Percentiles rank a stretch among this genome's conserved stretches.
Conservation (phyloP, 2,329 filamentous ascomycete species). For the Leptographium flavum region DNA sequence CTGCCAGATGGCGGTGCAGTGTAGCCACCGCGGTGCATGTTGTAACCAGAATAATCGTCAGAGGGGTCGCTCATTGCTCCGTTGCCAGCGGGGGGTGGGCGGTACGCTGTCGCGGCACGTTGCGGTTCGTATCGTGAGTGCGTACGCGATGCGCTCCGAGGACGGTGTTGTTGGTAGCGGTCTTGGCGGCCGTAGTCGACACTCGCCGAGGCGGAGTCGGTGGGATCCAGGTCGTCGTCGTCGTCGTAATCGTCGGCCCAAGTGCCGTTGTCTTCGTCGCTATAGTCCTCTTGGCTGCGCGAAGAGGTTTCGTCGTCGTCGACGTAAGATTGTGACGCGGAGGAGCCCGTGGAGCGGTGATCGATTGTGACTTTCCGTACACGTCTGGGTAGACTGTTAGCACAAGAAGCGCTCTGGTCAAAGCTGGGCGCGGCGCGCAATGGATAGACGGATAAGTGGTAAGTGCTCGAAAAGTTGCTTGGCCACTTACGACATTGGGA, state of each 20-base stretch:
- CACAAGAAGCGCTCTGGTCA: not conserved
- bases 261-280: constrained; percentile 11
- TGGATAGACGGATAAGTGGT: too few species aligned
- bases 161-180: constrained; percentile 21
- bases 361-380: constrained; percentile 3
- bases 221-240: constrained; percentile 37
- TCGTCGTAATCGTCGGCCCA: constrained; percentile 18
- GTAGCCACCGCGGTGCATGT: constrained; percentile 16
- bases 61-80: constrained; percentile 44
- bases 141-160: constrained; percentile 23
- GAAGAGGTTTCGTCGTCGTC: constrained; percentile 25
- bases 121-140: constrained; percentile 23
- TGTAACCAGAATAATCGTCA: constrained; percentile 55
- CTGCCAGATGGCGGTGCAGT: constrained; percentile 16
- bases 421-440: too few species aligned
- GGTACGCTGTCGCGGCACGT: constrained; percentile 14
- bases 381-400: constrained; percentile 1
- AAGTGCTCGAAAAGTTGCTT: too few species aligned
- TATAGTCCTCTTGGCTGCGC: constrained; percentile 17
- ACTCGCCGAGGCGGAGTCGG: constrained; percentile 41
- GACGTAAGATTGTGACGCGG: constrained; percentile 12
- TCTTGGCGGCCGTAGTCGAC: constrained; percentile 18
- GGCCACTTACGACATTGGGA: constrained; percentile 25
- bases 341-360: constrained; percentile 15
- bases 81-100: constrained; percentile 21